Percentiles rank a stretch among this genome's conserved stretches.
Evolutionary conservation across 257 asterid species (phyloP).

Genomic region (Solanum sparsipilum): DNA sequence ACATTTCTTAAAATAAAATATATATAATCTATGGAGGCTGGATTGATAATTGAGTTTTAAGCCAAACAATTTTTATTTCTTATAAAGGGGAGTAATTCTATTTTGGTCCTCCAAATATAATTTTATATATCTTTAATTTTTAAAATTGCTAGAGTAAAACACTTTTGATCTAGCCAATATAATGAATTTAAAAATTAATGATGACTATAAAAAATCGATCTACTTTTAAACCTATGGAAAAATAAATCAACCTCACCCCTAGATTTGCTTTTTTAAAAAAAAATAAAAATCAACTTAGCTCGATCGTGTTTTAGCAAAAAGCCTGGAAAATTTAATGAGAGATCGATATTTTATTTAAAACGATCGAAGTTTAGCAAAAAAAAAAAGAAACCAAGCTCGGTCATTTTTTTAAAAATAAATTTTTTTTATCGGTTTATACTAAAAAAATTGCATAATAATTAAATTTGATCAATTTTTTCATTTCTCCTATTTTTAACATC

Average conservation of each 20-base stretch:
- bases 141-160: background rate
- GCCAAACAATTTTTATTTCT: background rate
- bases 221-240: background rate
- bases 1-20: background rate
- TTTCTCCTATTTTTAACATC: background rate
- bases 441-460: background rate
- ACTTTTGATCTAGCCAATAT: background rate
- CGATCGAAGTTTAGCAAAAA: background rate
- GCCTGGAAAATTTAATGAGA: rapidly evolving
- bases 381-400: background rate
- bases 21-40: background rate
- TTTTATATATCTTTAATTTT: too few relatives aligned
- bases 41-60: background rate
- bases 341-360: background rate
- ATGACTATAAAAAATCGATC: background rate
- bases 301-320: background rate
- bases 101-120: background rate
- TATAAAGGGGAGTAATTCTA: background rate
- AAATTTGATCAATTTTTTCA: background rate
- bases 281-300: background rate
- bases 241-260: background rate
- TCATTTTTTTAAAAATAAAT: background rate
- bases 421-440: background rate
- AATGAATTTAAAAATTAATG: background rate
- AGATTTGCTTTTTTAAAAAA: too few relatives aligned